A percentile compares a stretch with the other conserved stretches of the same genome.
Conservation (phyloP, 305 asterid genomes). For the Fraxinus dipetala region DNA sequence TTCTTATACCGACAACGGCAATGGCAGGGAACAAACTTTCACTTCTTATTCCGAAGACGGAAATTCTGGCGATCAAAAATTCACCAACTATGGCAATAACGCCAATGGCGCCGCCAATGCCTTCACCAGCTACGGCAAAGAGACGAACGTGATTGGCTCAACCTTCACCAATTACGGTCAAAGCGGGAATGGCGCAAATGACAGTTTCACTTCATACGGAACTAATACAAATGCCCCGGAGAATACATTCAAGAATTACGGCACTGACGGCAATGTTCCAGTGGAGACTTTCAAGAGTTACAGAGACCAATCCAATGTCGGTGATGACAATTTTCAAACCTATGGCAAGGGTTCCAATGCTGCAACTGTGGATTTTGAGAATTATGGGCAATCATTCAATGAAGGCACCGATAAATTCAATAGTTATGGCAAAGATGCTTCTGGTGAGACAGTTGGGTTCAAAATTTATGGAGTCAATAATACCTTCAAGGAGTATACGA, state of each 20-base stretch:
- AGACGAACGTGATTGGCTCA: constrained; percentile 59
- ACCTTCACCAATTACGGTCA: constrained; percentile 54
- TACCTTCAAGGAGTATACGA: constrained; percentile 59
- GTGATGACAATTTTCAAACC: constrained; percentile 59
- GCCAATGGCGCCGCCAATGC: constrained; percentile 57
- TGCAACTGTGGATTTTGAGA: constrained; percentile 38
- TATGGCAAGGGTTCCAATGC: constrained; percentile 58
- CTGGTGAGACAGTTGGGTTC: constrained; percentile 36
- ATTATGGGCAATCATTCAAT: constrained; percentile 63
- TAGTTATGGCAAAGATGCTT: constrained; percentile 50
- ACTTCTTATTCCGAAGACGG: constrained; percentile 39
- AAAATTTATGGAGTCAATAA: constrained; percentile 54
- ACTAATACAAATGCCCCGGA: constrained; percentile 45
- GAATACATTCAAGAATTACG: constrained; percentile 57
- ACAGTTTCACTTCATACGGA: constrained; percentile 58
- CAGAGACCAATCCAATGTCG: constrained; percentile 66
- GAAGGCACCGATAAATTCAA: constrained; percentile 67
- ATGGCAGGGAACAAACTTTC: constrained; percentile 54
- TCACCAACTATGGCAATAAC: constrained; percentile 65
- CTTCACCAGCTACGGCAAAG: constrained; percentile 52
- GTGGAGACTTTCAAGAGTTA: constrained; percentile 51
- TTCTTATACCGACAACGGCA: constrained; percentile 58
- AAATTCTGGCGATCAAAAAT: constrained; percentile 60
- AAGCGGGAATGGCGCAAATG: constrained; percentile 39
- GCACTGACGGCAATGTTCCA: constrained; percentile 51